Evolutionary conservation across 768 basidiomycete genomes (phyloP).

Genomic region (Lentinula boryana): DNA sequence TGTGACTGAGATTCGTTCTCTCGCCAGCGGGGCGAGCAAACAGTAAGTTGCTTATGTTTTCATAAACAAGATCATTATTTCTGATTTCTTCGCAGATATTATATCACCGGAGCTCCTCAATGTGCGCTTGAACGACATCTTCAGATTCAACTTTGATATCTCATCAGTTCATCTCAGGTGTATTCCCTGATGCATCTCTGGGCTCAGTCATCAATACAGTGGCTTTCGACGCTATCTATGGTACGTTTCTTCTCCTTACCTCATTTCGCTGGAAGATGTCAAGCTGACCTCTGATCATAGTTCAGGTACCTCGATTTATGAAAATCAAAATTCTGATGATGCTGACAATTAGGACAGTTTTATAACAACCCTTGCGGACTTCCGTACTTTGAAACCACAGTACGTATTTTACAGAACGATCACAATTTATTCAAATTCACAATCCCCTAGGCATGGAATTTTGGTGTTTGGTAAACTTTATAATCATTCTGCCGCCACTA

Average conservation of each 20-base stretch:
- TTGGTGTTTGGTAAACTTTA: constrained; percentile 43
- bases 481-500: not conserved
- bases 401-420: constrained; percentile 21
- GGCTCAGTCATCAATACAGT: constrained; percentile 54
- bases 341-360: constrained; percentile 33
- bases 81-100: constrained; percentile 37
- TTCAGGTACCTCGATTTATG: constrained; percentile 2
- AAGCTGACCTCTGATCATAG: not conserved
- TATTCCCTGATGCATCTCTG: constrained; percentile 61
- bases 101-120: constrained; percentile 57
- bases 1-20: constrained; percentile 48
- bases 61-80: not conserved
- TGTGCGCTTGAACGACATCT: not conserved
- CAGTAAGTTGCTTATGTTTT: constrained; percentile 25
- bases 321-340: not conserved
- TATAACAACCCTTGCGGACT: constrained; percentile 53
- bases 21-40: constrained; percentile 46
- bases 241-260: constrained; percentile 17
- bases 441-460: constrained; percentile 51
- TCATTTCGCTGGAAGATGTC: not conserved
- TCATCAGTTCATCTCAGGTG: constrained; percentile 21
- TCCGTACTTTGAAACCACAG: constrained; percentile 42
- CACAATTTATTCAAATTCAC: not conserved
- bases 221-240: constrained; percentile 67
- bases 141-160: not conserved